Conservation (phyloP, 2,329 filamentous ascomycete species). For the Chaetomium strumarium region DNA sequence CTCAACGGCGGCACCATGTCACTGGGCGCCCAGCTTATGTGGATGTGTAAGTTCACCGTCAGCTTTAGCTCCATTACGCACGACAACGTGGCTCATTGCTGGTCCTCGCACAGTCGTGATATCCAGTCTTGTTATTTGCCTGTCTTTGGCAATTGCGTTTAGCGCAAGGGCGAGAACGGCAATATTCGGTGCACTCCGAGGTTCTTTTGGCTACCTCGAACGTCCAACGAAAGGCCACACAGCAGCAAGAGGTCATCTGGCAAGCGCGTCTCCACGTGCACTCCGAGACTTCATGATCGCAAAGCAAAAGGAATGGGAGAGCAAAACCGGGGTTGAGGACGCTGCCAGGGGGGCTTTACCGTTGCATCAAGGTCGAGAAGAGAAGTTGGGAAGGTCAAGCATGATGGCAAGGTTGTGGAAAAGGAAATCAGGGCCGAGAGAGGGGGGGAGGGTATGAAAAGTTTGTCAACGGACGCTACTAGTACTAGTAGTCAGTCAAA, state of each 20-base stretch:
- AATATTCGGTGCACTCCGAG: conserved; percentile 13
- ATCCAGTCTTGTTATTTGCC: conserved; percentile 16
- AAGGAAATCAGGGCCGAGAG: not conserved
- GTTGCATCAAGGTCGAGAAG: conserved; percentile 7
- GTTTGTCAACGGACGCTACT: too few species aligned
- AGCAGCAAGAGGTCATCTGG: conserved; percentile 5
- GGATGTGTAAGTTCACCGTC: conserved; percentile 19
- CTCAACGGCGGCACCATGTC: conserved; percentile 16
- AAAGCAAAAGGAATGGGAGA: conserved; percentile 21
- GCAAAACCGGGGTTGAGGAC: not conserved
- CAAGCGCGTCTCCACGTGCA: conserved; percentile 15
- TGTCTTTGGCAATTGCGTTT: conserved; percentile 20
- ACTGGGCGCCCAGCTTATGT: conserved; percentile 16
- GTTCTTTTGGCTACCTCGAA: conserved; percentile 6
- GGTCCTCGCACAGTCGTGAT: conserved; percentile 12
- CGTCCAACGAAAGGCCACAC: not conserved
- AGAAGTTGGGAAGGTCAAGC: not conserved
- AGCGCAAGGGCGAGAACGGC: conserved; percentile 15
- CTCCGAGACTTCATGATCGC: conserved; percentile 22
- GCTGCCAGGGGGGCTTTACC: conserved; percentile 14
- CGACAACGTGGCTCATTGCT: not conserved
- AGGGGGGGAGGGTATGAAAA: too few species aligned
- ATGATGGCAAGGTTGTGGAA: conserved; percentile 14
- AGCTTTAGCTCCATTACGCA: too few species aligned
- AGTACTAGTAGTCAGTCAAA: too few species aligned